Evolutionary conservation across 2,329 filamentous ascomycete species (phyloP).

Genomic region (Aureobasidium sp.): DNA sequence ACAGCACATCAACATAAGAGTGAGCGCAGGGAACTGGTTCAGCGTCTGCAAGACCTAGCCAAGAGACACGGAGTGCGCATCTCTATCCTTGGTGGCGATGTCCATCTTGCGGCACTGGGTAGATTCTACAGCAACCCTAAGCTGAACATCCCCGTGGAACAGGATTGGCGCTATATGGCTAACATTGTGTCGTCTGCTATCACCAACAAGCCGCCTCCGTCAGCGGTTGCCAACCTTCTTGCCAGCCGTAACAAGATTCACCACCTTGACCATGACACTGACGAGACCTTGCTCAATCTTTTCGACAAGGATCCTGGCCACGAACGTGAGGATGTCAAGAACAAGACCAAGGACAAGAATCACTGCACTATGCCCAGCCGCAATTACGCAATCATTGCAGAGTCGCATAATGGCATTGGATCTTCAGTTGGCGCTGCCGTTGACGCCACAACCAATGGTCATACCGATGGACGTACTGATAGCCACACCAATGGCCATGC

Average conservation of each 20-base stretch:
- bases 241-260: constrained; percentile 58
- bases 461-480: constrained; percentile 21
- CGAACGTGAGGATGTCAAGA: constrained; percentile 33
- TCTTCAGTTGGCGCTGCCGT: background rate
- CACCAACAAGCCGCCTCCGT: constrained; percentile 59
- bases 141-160: constrained; percentile 46
- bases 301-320: constrained; percentile 51
- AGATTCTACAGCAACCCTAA: constrained; percentile 57
- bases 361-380: constrained; percentile 73
- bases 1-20: constrained; percentile 85
- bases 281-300: constrained; percentile 55
- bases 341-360: constrained; percentile 65
- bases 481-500: constrained; percentile 17
- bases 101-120: constrained; percentile 54
- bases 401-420: constrained; percentile 29
- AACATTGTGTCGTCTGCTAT: constrained; percentile 58
- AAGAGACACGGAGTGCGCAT: constrained; percentile 49
- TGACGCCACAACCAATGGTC: background rate
- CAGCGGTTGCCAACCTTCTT: constrained; percentile 56
- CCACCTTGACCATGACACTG: constrained; percentile 52
- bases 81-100: constrained; percentile 56
- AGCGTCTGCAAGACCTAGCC: constrained; percentile 53
- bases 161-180: constrained; percentile 55
- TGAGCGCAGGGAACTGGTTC: constrained; percentile 67
- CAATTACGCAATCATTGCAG: constrained; percentile 56